Conservation (phyloP, 2,329 filamentous ascomycete genomes). For the Clonostachys rhizophaga region DNA sequence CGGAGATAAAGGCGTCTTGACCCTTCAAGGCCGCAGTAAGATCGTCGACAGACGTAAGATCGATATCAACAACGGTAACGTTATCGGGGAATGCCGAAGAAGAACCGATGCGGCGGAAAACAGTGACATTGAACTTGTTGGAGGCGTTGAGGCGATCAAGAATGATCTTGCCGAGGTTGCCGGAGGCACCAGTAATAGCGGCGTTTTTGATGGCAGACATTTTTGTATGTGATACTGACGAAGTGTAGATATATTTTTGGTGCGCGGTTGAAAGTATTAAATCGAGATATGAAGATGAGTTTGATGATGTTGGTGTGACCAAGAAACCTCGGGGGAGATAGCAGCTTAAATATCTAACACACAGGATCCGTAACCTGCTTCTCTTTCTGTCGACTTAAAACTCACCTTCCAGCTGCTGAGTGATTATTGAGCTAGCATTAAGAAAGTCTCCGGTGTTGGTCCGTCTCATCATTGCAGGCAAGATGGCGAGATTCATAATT, state of each 20-base stretch:
- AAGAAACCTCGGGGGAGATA: too few relatives aligned
- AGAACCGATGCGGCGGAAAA: slow-evolving; percentile 32
- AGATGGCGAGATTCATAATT: too few relatives aligned
- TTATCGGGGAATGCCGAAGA: slow-evolving; percentile 27
- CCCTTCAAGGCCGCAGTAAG: slow-evolving; percentile 46
- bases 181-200: slow-evolving; percentile 26
- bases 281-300: too few relatives aligned
- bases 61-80: slow-evolving; percentile 22
- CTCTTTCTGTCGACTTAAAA: too few relatives aligned
- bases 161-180: slow-evolving; percentile 23
- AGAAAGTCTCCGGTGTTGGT: too few relatives aligned
- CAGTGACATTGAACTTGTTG: slow-evolving; percentile 24
- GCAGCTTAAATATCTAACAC: too few relatives aligned
- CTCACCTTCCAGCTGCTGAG: too few relatives aligned
- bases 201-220: slow-evolving; percentile 29
- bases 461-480: too few relatives aligned
- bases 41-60: slow-evolving; percentile 35
- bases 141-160: slow-evolving; percentile 20
- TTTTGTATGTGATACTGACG: slow-evolving; percentile 14
- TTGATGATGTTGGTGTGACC: too few relatives aligned
- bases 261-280: too few relatives aligned
- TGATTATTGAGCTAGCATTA: too few relatives aligned
- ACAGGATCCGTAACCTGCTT: too few relatives aligned
- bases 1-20: slow-evolving; percentile 49
- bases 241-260: neutral